Conservation (phyloP, 2,329 filamentous ascomycete species). For the Apiospora arundinis region DNA sequence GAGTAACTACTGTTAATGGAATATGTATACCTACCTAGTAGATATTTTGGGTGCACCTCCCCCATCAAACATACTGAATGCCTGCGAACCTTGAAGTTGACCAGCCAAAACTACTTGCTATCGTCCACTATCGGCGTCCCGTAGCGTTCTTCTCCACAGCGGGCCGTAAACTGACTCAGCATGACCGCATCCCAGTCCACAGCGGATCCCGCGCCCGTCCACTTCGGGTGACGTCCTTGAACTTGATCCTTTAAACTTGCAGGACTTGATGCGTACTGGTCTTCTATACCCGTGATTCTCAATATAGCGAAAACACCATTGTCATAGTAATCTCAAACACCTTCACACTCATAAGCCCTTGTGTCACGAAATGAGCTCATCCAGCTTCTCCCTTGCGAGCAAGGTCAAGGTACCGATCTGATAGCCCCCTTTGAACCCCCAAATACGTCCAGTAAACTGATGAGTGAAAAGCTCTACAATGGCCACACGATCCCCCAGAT, state of each 20-base stretch:
- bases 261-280: not conserved
- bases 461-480: slow-evolving; percentile 62
- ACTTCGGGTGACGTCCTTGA: slow-evolving; percentile 16
- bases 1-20: too few species aligned
- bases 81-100: too few species aligned
- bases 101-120: too few species aligned
- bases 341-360: not conserved
- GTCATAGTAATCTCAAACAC: not conserved
- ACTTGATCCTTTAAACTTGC: not conserved
- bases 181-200: slow-evolving; percentile 1
- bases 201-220: not conserved
- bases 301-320: not conserved
- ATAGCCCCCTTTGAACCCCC: not conserved
- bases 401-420: slow-evolving; percentile 35
- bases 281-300: not conserved
- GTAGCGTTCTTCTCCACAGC: not conserved
- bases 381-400: slow-evolving; percentile 34
- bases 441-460: not conserved
- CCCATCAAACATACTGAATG: too few species aligned
- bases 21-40: too few species aligned
- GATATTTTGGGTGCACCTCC: too few species aligned
- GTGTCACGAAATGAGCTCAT: slow-evolving; percentile 1
- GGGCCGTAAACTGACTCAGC: slow-evolving; percentile 14
- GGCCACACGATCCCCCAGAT: slow-evolving; percentile 72
- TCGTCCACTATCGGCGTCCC: not conserved